These are phyloP conservation scores for Lycium ferocissimum DNA, from an alignment of 257 asterid species.

Conservation along the genomic window DNA sequence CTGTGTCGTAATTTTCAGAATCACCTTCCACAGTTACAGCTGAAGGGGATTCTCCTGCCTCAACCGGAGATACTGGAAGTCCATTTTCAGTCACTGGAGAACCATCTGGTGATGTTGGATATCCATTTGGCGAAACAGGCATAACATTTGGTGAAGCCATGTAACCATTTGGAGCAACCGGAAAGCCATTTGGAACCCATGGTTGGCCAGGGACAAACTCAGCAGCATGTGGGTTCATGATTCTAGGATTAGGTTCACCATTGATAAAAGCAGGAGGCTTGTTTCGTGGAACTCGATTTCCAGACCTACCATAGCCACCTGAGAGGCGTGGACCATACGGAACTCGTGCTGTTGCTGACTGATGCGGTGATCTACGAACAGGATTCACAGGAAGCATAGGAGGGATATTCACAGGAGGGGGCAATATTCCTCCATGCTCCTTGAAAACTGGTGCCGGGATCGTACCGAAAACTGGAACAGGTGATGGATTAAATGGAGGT, in stretches of 20 bases:
- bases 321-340: conserved; percentile 89
- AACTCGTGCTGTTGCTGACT: conserved; percentile 72
- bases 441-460: conserved; percentile 58
- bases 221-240: conserved; percentile 86
- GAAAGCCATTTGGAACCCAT: conserved; percentile 73
- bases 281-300: conserved; percentile 62
- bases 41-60: conserved; percentile 54
- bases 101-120: conserved; percentile 46
- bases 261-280: conserved; percentile 63
- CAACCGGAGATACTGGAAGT: conserved; percentile 41
- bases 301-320: conserved; percentile 72
- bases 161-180: conserved; percentile 68
- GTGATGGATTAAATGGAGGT: conserved; percentile 78
- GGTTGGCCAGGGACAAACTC: conserved; percentile 78
- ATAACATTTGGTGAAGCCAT: conserved; percentile 56
- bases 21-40: conserved; percentile 44
- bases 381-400: conserved; percentile 65
- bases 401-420: conserved; percentile 66
- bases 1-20: conserved; percentile 37
- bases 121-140: conserved; percentile 43
- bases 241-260: conserved; percentile 55
- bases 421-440: conserved; percentile 80
- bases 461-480: conserved; percentile 61
- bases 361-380: conserved; percentile 77
- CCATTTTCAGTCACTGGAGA: conserved; percentile 50